phyloP scores from a whole-genome alignment of 2,329 filamentous ascomycete species.

The Ophiostoma ulmi region DNA sequence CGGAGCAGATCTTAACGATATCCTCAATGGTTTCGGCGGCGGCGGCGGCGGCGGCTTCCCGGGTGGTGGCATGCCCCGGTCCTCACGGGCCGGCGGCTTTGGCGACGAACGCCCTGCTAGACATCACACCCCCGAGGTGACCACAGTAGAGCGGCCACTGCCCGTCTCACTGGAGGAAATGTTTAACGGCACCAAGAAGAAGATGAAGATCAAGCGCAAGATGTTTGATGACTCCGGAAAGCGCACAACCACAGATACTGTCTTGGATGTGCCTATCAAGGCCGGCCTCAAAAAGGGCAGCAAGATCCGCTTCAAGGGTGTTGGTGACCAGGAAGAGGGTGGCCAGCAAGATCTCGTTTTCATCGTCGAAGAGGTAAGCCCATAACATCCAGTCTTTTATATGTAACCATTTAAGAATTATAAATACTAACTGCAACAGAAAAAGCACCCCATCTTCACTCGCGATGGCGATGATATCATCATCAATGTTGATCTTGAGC shows the following conservation, averaged over 20 bases:
- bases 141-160: conserved; percentile 80
- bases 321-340: conserved; percentile 96
- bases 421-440: conserved; percentile 47
- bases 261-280: conserved; percentile 93
- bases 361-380: conserved; percentile 65
- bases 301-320: conserved; percentile 96
- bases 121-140: conserved; percentile 72
- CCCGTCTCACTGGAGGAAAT: conserved; percentile 82
- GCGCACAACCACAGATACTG: conserved; percentile 78
- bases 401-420: not conserved
- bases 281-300: conserved; percentile 91
- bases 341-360: conserved; percentile 95
- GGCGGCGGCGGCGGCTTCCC: conserved; percentile 38
- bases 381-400: too few species aligned
- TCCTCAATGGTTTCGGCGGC: conserved; percentile 49
- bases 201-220: conserved; percentile 98
- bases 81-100: conserved; percentile 28
- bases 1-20: conserved; percentile 48
- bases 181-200: conserved; percentile 83
- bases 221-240: conserved; percentile 83
- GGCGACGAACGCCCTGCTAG: conserved; percentile 36
- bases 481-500: conserved; percentile 69
- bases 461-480: conserved; percentile 85
- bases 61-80: conserved; percentile 24
- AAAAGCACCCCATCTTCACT: conserved; percentile 76